These are phyloP conservation scores for Stygiomarasmius scandens DNA, from an alignment of 1,284 basidiomycete genomes.

Conservation along the genomic window DNA sequence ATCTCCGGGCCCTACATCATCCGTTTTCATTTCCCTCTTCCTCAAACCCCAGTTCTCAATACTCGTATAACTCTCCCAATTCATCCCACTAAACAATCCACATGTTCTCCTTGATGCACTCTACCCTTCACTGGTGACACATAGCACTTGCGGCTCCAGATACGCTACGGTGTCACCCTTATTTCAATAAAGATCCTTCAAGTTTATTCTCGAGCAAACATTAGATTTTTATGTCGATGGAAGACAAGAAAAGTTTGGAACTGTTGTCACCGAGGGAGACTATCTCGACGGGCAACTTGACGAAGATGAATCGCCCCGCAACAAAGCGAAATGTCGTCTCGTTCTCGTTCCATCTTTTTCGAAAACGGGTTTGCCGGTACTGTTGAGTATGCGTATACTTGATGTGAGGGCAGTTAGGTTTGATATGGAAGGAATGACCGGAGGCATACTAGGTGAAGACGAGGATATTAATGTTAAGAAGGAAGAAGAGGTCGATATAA, in stretches of 20 bases:
- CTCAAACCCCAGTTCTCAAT: too few relatives aligned
- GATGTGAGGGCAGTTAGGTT: slow-evolving; percentile 50
- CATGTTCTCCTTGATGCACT: slow-evolving; percentile 60
- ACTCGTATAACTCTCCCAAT: too few relatives aligned
- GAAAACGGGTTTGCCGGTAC: slow-evolving; percentile 61
- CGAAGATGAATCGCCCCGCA: slow-evolving; percentile 9
- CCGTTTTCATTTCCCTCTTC: too few relatives aligned
- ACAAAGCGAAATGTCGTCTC: slow-evolving; percentile 63
- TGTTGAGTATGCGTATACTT: slow-evolving; percentile 57
- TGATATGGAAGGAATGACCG: slow-evolving; percentile 38
- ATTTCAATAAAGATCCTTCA: slow-evolving; percentile 86
- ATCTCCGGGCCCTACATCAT: too few relatives aligned
- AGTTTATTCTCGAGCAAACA: slow-evolving; percentile 80
- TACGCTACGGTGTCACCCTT: slow-evolving; percentile 98
- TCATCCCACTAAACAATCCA: too few relatives aligned
- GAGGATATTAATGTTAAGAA: too few relatives aligned
- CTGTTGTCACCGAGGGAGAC: slow-evolving; percentile 54
- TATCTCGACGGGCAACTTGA: too few relatives aligned
- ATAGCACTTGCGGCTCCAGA: slow-evolving; percentile 98
- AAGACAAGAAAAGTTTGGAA: slow-evolving; percentile 85
- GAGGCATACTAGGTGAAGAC: slow-evolving; percentile 31
- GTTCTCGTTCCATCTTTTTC: slow-evolving; percentile 87
- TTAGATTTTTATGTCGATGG: slow-evolving; percentile 93
- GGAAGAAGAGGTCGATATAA: too few relatives aligned
- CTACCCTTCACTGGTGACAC: slow-evolving; percentile 92